Evolutionary conservation across 164 flowering plant genomes (phyloP).

Genomic region (Warburgia ugandensis): DNA sequence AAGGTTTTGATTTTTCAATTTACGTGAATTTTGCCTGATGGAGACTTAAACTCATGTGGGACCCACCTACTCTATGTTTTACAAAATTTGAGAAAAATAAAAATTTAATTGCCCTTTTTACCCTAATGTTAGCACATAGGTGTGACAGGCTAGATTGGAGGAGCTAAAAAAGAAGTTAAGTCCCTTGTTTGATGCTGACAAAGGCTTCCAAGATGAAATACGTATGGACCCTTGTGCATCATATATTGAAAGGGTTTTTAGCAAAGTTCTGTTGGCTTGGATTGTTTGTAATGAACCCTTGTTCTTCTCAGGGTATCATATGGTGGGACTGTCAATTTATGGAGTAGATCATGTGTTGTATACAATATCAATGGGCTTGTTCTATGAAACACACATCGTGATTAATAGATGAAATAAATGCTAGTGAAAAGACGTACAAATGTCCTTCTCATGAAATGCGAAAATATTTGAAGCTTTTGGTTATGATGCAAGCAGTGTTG

Average conservation of each 20-base stretch:
- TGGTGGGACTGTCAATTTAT: slow-evolving; percentile 79
- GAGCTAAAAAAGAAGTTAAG: slow-evolving; percentile 81
- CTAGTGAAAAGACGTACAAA: slow-evolving; percentile 62
- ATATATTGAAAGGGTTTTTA: slow-evolving; percentile 32
- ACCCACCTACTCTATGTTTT: too few species aligned
- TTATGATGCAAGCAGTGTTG: slow-evolving; percentile 98
- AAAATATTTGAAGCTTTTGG: slow-evolving; percentile 92
- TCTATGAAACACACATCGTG: slow-evolving; percentile 72
- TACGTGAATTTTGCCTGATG: too few species aligned
- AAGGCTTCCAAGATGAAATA: slow-evolving; percentile 59
- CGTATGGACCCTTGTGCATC: slow-evolving; percentile 64
- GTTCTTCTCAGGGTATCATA: slow-evolving; percentile 60
- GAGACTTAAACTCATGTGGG: too few species aligned
- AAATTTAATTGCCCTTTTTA: too few species aligned
- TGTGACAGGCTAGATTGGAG: slow-evolving; percentile 96
- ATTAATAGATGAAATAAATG: slow-evolving; percentile 42
- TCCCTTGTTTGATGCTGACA: slow-evolving; percentile 89
- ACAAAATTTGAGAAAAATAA: too few species aligned
- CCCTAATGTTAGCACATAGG: too few species aligned
- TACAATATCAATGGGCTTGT: slow-evolving; percentile 96
- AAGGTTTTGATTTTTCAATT: slow-evolving; percentile 14
- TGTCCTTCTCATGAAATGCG: slow-evolving; percentile 99
- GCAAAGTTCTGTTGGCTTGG: not conserved
- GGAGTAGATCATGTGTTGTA: slow-evolving; percentile 84
- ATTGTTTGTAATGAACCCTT: slow-evolving; percentile 1